phyloP scores from a whole-genome alignment of 371 early-diverging fungal species.

The Mortierella sp. region DNA sequence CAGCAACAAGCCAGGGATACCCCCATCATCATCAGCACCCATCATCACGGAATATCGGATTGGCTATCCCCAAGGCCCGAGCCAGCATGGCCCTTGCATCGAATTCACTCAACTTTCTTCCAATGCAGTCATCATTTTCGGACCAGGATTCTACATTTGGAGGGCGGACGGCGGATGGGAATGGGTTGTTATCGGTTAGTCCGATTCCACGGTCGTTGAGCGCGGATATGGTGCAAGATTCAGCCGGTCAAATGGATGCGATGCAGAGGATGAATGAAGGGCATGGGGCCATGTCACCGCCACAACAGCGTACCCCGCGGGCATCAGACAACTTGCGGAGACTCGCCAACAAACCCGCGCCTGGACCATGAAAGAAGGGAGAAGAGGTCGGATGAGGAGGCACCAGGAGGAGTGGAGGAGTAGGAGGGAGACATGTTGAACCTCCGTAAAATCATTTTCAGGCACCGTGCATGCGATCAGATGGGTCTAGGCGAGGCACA shows the following conservation, averaged over 20 bases:
- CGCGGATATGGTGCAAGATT: background rate
- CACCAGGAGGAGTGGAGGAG: background rate
- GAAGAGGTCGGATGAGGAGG: background rate
- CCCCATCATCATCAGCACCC: background rate
- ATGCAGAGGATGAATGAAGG: background rate
- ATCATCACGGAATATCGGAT: background rate
- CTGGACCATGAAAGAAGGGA: background rate
- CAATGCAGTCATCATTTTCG: slow-evolving; percentile 3
- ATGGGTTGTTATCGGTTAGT: background rate
- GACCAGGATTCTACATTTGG: background rate
- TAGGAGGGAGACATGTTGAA: too few relatives aligned
- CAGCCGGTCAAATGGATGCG: background rate
- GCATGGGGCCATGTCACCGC: background rate
- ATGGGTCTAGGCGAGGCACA: too few relatives aligned
- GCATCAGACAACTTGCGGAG: slow-evolving; percentile 35
- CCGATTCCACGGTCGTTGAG: background rate
- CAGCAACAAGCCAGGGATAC: background rate
- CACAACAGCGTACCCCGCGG: slow-evolving; percentile 3
- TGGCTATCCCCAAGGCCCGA: slow-evolving; percentile 37
- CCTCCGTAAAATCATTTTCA: too few relatives aligned
- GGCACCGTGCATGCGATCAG: too few relatives aligned
- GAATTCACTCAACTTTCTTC: slow-evolving; percentile 11
- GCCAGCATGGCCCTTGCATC: slow-evolving; percentile 50
- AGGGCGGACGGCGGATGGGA: background rate
- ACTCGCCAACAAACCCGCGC: slow-evolving; percentile 21